These are phyloP conservation scores for Xylariaceae sp. DNA, from an alignment of 2,329 filamentous ascomycete genomes.

Conservation along the genomic window DNA sequence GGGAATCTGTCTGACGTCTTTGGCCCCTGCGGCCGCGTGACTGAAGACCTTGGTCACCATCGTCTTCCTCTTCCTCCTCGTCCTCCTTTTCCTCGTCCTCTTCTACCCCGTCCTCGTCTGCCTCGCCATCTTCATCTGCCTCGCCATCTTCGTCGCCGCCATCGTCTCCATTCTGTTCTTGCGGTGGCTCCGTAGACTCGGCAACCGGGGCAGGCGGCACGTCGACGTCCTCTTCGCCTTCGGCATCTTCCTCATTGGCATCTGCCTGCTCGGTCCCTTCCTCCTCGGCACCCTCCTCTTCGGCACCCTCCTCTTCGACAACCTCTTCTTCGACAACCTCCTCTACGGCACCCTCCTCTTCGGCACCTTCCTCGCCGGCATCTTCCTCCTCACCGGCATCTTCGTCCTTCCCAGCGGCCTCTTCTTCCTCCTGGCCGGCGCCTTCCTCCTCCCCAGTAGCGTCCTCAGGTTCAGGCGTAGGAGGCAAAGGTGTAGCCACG, in stretches of 20 bases:
- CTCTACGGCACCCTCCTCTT: too few relatives aligned
- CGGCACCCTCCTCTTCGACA: too few relatives aligned
- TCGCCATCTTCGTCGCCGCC: slow-evolving; percentile 26
- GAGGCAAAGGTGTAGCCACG: slow-evolving; percentile 64
- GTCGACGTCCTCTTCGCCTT: slow-evolving; percentile 14
- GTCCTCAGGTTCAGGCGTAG: slow-evolving; percentile 32
- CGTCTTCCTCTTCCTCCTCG: slow-evolving; percentile 18
- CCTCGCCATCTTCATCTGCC: slow-evolving; percentile 21
- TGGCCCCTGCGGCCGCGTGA: slow-evolving; percentile 10
- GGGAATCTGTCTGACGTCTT: slow-evolving; percentile 26
- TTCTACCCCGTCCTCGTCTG: slow-evolving; percentile 24
- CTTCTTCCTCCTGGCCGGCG: too few relatives aligned
- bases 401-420: too few relatives aligned
- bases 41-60: slow-evolving; percentile 13
- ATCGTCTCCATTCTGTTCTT: slow-evolving; percentile 26
- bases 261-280: too few relatives aligned
- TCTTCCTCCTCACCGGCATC: too few relatives aligned
- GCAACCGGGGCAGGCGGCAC: slow-evolving; percentile 5
- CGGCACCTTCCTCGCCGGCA: too few relatives aligned
- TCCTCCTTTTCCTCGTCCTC: slow-evolving; percentile 24
- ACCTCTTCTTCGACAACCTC: too few relatives aligned
- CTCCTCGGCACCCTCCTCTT: too few relatives aligned
- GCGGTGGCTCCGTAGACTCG: slow-evolving; percentile 21
- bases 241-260: slow-evolving; percentile 17
- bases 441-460: slow-evolving; percentile 20